Evolutionary conservation across 176 grass and related monocot genomes (phyloP), one percentile per base, ranked within the genome.

Genomic region (Cocos nucifera): DNA sequence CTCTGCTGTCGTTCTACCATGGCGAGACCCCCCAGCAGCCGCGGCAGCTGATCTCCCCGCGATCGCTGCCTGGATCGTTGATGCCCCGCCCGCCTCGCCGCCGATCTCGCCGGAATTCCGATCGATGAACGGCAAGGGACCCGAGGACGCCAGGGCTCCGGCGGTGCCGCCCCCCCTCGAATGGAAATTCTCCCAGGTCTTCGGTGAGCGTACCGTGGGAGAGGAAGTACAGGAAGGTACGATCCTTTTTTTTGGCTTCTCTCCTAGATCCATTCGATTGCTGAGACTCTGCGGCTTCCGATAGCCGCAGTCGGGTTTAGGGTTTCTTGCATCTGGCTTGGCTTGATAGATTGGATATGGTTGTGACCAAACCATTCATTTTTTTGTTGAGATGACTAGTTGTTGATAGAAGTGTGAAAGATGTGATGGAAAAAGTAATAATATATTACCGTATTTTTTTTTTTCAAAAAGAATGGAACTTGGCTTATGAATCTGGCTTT

Each of bases 71-170:
- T n/a, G 15, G 58, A 17, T 61, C 15, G 27, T 61, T 29, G 58
- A 61, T 61, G 58, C 58, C 5, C 15, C 58, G 58, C 29, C 15
- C 14, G 26, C 58, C 17, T n/a, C 27, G 25, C 15, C 58, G 26
- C 27, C 26, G 65, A 68, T 56, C 52, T 68, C 65, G 53, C 52
- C n/a, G 65, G 52, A 56, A 68, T 68, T 56, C n/a, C 29, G 6
- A 14, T 56, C 15, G 50, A 56, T 68, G 65, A 68, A 68, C 65
- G 52, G 65, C n/a, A 48, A 19, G 18, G 28, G 27, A 15, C n/a
- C 52, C 12, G 53, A 68, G 27, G 65, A 68, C 51, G 65, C 50
- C 53, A 14, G 27, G 51, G 52, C 4, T 27, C 21, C 17, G 51
- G 48, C 23, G 23, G 17, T 50, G 17, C 54, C 19, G 19, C 21